Evolutionary conservation across 177 flowering plant species (phyloP), one percentile per base, ranked within the genome.

Genomic region (Tripterygium wilfordii): DNA sequence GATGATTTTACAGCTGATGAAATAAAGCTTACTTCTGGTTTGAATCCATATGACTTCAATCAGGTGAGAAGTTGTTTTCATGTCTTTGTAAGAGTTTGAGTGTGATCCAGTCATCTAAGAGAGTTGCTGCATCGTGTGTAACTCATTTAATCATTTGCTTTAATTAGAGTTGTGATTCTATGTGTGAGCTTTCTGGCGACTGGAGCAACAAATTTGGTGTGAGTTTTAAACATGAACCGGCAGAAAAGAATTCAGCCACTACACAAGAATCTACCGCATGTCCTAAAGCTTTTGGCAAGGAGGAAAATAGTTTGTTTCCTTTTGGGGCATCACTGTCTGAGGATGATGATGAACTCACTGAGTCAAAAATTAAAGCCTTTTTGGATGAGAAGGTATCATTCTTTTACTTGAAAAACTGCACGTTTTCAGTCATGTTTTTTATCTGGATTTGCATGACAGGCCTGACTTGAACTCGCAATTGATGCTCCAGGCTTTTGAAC

Each of bases 281-380:
- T n/a, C n/a, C n/a, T n/a, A n/a, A n/a, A n/a, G n/a, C n/a, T n/a
- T n/a, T n/a, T n/a, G 56, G 26, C 16, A 56, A 55, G 49, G 64
- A 17, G 28, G 63, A 56, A 14, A 62, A 53, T 52, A 77, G 70
- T 22, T 71, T 82, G 30, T 82, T 78, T 64, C 72, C 83, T 25
- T 60, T 75, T 64, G 80, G 64, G 31, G 69, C 68, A 27, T 58
- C 64, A 27, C 52, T 60, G 19, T 61, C 71, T 15, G 99, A 89
- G 56, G 99, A 94, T 41, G 96, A 94, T 36, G 97, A 94, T 56
- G 97, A 83, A 65, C 74, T 85, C 21, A 94, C 95, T 1, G 99
- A 94, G 64, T 70, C 77, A 21, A 94, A 94, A 71, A 94, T 94
- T 53, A 78, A 49, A 66, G 92, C 79, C 6, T 90, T 90, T 57